Percentiles rank a stretch among this genome's conserved stretches.
phyloP scores from a whole-genome alignment of 1,284 basidiomycete genomes.

The Meira nashicola region DNA sequence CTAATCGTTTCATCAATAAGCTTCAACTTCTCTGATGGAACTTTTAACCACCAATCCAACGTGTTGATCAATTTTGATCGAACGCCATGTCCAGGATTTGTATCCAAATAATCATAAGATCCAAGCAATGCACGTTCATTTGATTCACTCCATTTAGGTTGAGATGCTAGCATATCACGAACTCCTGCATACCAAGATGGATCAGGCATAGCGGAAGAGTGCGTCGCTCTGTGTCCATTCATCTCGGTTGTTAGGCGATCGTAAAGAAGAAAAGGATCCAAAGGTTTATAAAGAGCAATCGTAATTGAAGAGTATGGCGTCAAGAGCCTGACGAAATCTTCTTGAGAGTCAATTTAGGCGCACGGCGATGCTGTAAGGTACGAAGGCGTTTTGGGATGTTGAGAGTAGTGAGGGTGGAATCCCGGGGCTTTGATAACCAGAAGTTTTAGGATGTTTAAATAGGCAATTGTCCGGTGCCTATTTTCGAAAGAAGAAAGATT shows the following conservation, averaged over 20 bases:
- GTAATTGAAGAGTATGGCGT: no score
- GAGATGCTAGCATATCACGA: slow-evolving; percentile 34
- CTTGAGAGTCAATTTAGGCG: no score
- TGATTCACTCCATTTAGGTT: slow-evolving; percentile 52
- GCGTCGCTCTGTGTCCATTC: slow-evolving; percentile 19
- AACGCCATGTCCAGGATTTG: slow-evolving; percentile 88
- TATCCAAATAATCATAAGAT: slow-evolving; percentile 79
- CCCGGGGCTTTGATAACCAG: no score
- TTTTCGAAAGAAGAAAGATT: neutral
- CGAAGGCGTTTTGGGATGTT: no score
- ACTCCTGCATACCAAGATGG: slow-evolving; percentile 42
- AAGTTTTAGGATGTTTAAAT: no score
- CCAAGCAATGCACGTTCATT: slow-evolving; percentile 61
- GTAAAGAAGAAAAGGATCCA: no score
- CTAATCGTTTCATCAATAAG: slow-evolving; percentile 75
- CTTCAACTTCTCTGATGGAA: slow-evolving; percentile 65
- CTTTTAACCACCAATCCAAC: slow-evolving; percentile 87
- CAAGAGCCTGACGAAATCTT: no score
- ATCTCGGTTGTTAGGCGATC: no score
- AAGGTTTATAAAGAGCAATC: no score
- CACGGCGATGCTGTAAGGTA: no score
- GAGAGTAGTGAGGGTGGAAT: no score
- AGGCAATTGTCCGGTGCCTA: neutral
- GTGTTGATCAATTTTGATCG: slow-evolving; percentile 82
- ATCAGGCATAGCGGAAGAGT: no score